Evolutionary conservation across 352 stramenopile genomes (phyloP), one percentile per base, ranked within the genome.

Genomic region (Thraustochytrium sp.): DNA sequence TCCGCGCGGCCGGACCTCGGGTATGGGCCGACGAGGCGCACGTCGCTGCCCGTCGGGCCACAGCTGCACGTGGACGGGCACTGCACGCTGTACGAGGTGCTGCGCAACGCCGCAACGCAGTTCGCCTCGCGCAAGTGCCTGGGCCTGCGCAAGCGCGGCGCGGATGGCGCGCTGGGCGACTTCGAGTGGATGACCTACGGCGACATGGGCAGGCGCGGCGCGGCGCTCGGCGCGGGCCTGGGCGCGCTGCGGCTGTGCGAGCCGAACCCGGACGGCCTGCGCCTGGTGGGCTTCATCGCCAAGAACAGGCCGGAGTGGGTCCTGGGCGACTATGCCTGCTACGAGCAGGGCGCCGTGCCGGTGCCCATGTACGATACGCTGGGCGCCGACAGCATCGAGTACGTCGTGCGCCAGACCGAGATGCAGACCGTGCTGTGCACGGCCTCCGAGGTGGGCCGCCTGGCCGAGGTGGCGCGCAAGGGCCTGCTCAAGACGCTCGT

Each of bases 351-450:
- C 31, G 34, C 63, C 23, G 53, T 80, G 18, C 68, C 68, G 21
- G 68, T 80, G 53, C 68, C 68, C 31, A 61, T 80, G 68, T 80
- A 80, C 53, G 91, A 95, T 83, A 96, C 92, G 21, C 87, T 96
- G 2, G 92, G 91, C 21, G 88, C 90, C 0, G 91, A 94, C 56
- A 89, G 89, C 1, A 89, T 94, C 0, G 64, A 90, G n/a, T 96
- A 92, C 82, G 93, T 96, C 82, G 72, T 96, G 8, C 85, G 90
- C 26, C 90, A 96, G 85, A 95, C 91, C 9, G 84, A 88, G 51
- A 68, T 92, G 26, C 88, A 86, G 29, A 89, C 89, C 23, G 88
- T 94, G 11, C 86, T 95, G 59, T 93, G 89, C 53, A 64, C 76
- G 5, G 42, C 53, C 16, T 48, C 34, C 44, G 87, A 87, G 76